Conservation (phyloP, 345 rosid species). For the Raphanus sativus region DNA sequence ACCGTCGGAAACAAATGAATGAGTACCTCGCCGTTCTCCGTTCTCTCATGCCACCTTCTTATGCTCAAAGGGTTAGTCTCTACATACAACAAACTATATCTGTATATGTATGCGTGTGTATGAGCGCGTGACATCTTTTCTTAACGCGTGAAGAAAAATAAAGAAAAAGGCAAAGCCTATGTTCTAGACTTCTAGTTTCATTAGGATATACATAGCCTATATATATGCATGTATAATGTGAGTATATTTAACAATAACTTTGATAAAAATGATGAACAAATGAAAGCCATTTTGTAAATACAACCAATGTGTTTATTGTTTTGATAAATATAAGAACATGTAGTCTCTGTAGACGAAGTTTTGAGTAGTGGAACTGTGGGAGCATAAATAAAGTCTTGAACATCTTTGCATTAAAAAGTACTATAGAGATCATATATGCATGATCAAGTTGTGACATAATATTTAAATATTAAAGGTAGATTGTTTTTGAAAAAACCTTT, state of each 20-base stretch:
- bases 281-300: slow-evolving; percentile 20
- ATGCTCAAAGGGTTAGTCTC: slow-evolving; percentile 80
- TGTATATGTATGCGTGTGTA: not conserved
- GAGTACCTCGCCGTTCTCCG: slow-evolving; percentile 78
- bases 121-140: slow-evolving; percentile 22
- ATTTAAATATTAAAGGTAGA: slow-evolving; percentile 11
- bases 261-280: slow-evolving; percentile 3
- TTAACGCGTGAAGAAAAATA: slow-evolving; percentile 1
- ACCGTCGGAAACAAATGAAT: slow-evolving; percentile 95
- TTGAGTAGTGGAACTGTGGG: slow-evolving; percentile 33
- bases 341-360: not conserved
- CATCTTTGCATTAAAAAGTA: slow-evolving; percentile 27
- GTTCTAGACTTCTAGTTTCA: slow-evolving; percentile 31
- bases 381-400: slow-evolving; percentile 20
- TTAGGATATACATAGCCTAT: slow-evolving; percentile 17
- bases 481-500: slow-evolving; percentile 25
- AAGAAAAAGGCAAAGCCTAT: slow-evolving; percentile 22
- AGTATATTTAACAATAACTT: not conserved
- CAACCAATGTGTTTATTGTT: not conserved
- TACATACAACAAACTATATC: not conserved
- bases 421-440: slow-evolving; percentile 10
- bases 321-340: not conserved
- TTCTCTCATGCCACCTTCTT: slow-evolving; percentile 84
- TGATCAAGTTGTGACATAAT: slow-evolving; percentile 21
- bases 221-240: slow-evolving; percentile 21